These are phyloP conservation scores for Microcos paniculata DNA, from an alignment of 345 rosid genomes.

Conservation along the genomic window DNA sequence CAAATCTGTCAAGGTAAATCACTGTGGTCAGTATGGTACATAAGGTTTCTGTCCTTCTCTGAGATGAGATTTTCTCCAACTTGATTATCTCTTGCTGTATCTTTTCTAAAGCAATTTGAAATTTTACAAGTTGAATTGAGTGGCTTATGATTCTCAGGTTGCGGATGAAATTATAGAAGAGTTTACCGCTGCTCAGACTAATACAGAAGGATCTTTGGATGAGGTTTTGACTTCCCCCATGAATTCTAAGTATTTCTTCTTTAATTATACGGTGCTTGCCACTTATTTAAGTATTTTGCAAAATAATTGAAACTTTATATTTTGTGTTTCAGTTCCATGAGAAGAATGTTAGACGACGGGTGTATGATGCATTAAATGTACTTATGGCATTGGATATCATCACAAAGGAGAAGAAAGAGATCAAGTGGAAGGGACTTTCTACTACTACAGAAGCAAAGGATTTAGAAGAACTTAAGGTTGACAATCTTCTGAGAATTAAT, in stretches of 20 bases:
- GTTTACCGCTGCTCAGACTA: constrained; percentile 31
- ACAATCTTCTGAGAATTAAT: background rate
- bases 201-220: constrained; percentile 25
- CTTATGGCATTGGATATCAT: constrained; percentile 49
- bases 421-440: constrained; percentile 49
- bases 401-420: constrained; percentile 42
- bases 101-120: background rate
- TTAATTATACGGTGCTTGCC: constrained; percentile 1
- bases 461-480: constrained; percentile 43
- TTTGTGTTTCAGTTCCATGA: constrained; percentile 35
- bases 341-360: constrained; percentile 46
- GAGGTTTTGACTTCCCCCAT: constrained; percentile 31
- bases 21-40: background rate
- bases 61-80: background rate
- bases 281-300: background rate
- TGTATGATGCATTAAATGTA: constrained; percentile 43
- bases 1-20: background rate
- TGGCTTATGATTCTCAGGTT: constrained; percentile 33
- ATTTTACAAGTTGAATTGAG: background rate
- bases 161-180: constrained; percentile 43
- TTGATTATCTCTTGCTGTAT: background rate
- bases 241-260: background rate
- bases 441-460: constrained; percentile 28
- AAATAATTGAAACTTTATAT: background rate
- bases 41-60: background rate